phyloP scores from a whole-genome alignment of 805 yeast genomes.

The Ogataea siamensis region DNA sequence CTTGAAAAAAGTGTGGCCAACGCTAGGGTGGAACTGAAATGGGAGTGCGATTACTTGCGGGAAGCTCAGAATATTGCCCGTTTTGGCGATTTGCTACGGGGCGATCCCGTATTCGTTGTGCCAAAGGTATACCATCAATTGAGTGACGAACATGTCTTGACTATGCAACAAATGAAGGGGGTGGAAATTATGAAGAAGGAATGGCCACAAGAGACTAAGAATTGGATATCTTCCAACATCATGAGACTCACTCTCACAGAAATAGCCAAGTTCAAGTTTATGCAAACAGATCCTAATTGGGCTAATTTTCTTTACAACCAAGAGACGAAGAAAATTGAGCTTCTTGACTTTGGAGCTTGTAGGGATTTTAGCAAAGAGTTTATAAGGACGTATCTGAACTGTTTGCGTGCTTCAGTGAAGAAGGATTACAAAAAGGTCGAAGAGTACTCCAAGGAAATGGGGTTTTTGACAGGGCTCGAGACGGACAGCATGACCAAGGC shows the following conservation, averaged over 20 bases:
- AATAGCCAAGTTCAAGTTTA: conserved; percentile 78
- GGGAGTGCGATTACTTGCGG: conserved; percentile 96
- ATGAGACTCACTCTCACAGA: conserved; percentile 86
- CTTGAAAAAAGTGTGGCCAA: conserved; percentile 89
- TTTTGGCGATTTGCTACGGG: conserved; percentile 59
- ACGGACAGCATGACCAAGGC: conserved; percentile 85
- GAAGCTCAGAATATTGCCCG: conserved; percentile 77
- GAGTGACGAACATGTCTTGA: conserved; percentile 78
- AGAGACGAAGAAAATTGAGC: conserved; percentile 68
- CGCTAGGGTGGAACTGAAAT: conserved; percentile 87
- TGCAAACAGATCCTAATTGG: conserved; percentile 99
- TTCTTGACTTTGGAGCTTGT: conserved; percentile 95
- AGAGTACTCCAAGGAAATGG: conserved; percentile 66
- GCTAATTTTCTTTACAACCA: conserved; percentile 89
- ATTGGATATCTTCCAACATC: conserved; percentile 81
- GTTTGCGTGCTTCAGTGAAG: conserved; percentile 71
- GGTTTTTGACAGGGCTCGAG: conserved; percentile 90
- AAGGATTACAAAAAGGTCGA: conserved; percentile 65
- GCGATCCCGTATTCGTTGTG: conserved; percentile 66
- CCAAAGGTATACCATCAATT: conserved; percentile 77
- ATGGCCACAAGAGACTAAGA: conserved; percentile 67
- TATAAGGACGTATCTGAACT: conserved; percentile 61
- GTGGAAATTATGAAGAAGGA: conserved; percentile 74
- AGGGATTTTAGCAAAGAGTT: conserved; percentile 72
- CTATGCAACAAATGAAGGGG: conserved; percentile 89